Percentiles rank a stretch among this genome's conserved stretches.
These are phyloP conservation scores for Moesziomyces sp. DNA, from an alignment of 1,284 basidiomycete genomes.

Conservation along the genomic window DNA sequence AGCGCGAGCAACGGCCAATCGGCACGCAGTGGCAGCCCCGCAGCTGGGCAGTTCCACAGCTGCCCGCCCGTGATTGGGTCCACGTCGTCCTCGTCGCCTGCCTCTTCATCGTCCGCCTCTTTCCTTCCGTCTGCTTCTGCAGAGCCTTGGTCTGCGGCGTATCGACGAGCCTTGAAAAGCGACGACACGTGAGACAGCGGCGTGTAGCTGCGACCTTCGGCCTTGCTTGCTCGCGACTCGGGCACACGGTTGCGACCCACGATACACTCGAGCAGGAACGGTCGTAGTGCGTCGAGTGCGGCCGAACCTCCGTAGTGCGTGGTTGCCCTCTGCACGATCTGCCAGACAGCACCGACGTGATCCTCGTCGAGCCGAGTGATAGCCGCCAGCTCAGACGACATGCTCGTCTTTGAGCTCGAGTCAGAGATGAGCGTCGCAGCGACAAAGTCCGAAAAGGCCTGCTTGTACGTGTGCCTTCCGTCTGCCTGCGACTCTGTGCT, in stretches of 20 bases:
- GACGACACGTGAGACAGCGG: slow-evolving; percentile 23
- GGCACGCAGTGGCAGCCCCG: slow-evolving; percentile 75
- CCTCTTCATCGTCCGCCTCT: slow-evolving; percentile 63
- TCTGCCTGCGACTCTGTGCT: slow-evolving; percentile 24
- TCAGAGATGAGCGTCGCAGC: slow-evolving; percentile 13
- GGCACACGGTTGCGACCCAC: slow-evolving; percentile 21
- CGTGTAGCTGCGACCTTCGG: neutral
- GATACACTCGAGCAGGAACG: slow-evolving; percentile 25
- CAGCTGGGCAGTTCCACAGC: slow-evolving; percentile 68
- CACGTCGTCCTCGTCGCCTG: slow-evolving; percentile 34
- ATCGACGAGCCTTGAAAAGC: slow-evolving; percentile 23
- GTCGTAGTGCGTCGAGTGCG: slow-evolving; percentile 10
- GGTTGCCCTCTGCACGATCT: slow-evolving; percentile 9
- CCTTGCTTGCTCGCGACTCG: neutral
- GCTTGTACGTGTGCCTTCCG: slow-evolving; percentile 16
- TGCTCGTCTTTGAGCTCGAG: neutral
- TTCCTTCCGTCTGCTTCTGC: slow-evolving; percentile 24
- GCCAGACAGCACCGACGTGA: slow-evolving; percentile 20
- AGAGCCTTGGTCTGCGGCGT: too few relatives aligned
- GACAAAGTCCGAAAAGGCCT: slow-evolving; percentile 33
- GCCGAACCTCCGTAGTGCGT: slow-evolving; percentile 2
- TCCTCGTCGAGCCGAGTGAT: slow-evolving; percentile 24
- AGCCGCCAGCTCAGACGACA: slow-evolving; percentile 19
- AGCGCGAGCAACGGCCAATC: slow-evolving; percentile 82
- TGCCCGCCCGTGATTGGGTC: slow-evolving; percentile 62